phyloP scores from a whole-genome alignment of 441 rosid genomes.

The Adansonia rubrostipa region DNA sequence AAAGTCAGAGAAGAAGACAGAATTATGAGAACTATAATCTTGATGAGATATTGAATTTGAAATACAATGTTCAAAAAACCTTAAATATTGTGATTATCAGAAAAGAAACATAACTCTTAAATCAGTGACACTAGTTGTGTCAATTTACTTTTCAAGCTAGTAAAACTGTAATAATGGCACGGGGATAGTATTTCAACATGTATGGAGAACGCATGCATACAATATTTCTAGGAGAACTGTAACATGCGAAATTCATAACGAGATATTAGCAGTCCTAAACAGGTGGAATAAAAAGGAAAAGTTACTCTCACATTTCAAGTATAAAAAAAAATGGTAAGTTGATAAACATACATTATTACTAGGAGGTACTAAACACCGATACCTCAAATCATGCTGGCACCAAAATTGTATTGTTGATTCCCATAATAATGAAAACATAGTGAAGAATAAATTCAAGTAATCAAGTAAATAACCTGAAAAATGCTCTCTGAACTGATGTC shows the following conservation, averaged over 20 bases:
- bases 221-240: not conserved
- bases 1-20: not conserved
- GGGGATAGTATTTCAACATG: not conserved
- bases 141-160: not conserved
- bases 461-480: slow-evolving; percentile 60
- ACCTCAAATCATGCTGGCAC: not conserved
- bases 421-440: not conserved
- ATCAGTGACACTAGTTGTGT: not conserved
- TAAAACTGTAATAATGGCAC: not conserved
- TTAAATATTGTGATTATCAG: not conserved
- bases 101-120: not conserved
- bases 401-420: not conserved
- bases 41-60: not conserved
- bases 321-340: not conserved
- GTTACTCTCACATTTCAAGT: not conserved
- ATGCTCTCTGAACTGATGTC: slow-evolving; percentile 68
- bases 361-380: not conserved
- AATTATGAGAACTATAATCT: not conserved
- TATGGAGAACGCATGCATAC: not conserved
- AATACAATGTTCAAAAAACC: not conserved
- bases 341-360: slow-evolving; percentile 2
- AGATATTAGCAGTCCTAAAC: slow-evolving; percentile 4
- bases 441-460: not conserved
- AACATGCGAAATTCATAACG: not conserved
- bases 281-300: not conserved